Base-by-base conservation (phyloP, 2,329 filamentous ascomycete species). In the Helicocarpus griseus region DNA sequence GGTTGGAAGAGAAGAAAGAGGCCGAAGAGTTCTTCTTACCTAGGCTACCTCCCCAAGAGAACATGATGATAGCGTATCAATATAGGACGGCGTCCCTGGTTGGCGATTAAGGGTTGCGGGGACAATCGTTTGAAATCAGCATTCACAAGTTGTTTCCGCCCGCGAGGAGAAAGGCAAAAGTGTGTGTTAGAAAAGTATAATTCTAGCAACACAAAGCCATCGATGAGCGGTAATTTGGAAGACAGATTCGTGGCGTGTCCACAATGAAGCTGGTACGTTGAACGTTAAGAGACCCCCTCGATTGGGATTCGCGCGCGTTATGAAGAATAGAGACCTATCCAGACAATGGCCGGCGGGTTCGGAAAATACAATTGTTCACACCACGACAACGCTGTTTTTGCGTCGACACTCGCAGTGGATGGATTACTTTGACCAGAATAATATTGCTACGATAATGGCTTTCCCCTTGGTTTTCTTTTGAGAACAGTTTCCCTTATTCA, bases 1-100 rank as follows among this genome's bases (percentile, higher is more conserved):
- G 13, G 19, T 24, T 22, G 29, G 11, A 47, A 6, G 13, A 31
- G 22, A 40, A 28, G 29, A 19, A 40, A 28, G 14, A 50, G 33
- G 47, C 33, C 28, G 48, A 46, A 19, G 14, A 9, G 9, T 39
- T 39, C 24, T 24, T 45, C 55, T 57, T 54, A 58, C 56, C 50
- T 17, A 58, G 40, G 43, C 50, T 50, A 5, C 54, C 52, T 36
- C 56, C 54, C 56, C 56, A 56, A 35, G 51, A 38, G 48, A 58
- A 58, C 56, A 58, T 58, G 51, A 17, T 39, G 41, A 29, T 29
- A 33, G 29, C 19, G 8, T 36, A 24, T 35, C 45, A 19, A 9
- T 31, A 45, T 48, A 40, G 24, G n/a, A 49, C 5, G 24, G n/a
- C 28, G 39, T 24, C n/a, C 31, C 17, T 14, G 24, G 49, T n/a